Evolutionary conservation across 805 yeast species (phyloP).

Genomic region (Kodamaea restingae): DNA sequence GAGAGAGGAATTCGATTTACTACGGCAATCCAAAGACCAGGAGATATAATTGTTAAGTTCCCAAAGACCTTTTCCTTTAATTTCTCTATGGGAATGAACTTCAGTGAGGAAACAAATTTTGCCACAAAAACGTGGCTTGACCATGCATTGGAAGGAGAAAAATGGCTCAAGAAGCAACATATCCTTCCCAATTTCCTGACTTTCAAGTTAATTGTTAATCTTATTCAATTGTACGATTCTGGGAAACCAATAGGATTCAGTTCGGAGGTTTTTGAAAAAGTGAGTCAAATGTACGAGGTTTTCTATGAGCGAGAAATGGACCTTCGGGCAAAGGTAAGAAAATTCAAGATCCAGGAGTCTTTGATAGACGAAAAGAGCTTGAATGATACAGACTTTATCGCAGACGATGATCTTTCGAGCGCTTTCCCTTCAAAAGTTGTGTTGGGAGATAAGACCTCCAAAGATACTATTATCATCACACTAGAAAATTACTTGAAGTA

Average conservation of each 20-base stretch:
- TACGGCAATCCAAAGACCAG: slow-evolving; percentile 53
- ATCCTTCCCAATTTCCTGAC: slow-evolving; percentile 52
- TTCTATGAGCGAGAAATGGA: slow-evolving; percentile 42
- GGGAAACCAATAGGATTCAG: slow-evolving; percentile 29
- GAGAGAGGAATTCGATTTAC: slow-evolving; percentile 46
- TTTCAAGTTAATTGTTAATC: slow-evolving; percentile 44
- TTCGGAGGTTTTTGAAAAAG: slow-evolving; percentile 28
- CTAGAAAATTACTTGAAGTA: slow-evolving; percentile 28
- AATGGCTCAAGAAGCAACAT: slow-evolving; percentile 47
- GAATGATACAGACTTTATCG: slow-evolving; percentile 37
- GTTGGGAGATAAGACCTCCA: slow-evolving; percentile 23
- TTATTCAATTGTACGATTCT: slow-evolving; percentile 41
- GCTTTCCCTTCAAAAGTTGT: slow-evolving; percentile 56
- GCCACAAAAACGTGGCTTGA: slow-evolving; percentile 57
- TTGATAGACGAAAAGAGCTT: slow-evolving; percentile 27
- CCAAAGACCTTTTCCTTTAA: slow-evolving; percentile 52
- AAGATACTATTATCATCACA: slow-evolving; percentile 31
- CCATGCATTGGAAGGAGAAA: slow-evolving; percentile 44
- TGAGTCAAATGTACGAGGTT: slow-evolving; percentile 29
- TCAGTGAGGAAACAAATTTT: slow-evolving; percentile 55
- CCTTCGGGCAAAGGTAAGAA: slow-evolving; percentile 35
- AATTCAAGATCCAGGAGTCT: slow-evolving; percentile 27
- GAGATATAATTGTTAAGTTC: slow-evolving; percentile 55
- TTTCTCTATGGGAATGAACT: slow-evolving; percentile 52
- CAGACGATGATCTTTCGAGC: slow-evolving; percentile 51